Evolutionary conservation across 805 yeast genomes (phyloP).

Genomic region (Candida ficus): DNA sequence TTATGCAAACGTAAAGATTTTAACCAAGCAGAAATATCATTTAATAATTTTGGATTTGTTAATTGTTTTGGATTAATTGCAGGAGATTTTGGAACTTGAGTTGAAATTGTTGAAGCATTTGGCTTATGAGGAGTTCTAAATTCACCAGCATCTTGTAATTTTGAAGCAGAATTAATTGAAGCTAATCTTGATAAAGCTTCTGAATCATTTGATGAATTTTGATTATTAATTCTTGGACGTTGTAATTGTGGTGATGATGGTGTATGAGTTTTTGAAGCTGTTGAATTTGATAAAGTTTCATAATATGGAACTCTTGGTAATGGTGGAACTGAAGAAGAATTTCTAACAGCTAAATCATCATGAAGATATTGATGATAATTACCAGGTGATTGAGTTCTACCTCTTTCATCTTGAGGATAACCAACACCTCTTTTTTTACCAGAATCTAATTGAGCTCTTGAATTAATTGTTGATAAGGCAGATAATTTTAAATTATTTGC

Average conservation of each 20-base stretch:
- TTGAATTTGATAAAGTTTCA: conserved; percentile 11
- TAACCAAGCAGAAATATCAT: conserved; percentile 89
- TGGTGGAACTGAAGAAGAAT: conserved; percentile 23
- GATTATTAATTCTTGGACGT: background rate
- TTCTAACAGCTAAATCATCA: conserved; percentile 9
- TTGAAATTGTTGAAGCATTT: background rate
- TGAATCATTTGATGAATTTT: conserved; percentile 1
- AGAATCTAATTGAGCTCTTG: conserved; percentile 40
- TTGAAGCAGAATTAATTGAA: conserved; percentile 18
- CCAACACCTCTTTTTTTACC: conserved; percentile 23
- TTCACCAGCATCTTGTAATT: conserved; percentile 12
- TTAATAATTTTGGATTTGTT: conserved; percentile 49
- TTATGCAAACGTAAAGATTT: conserved; percentile 87
- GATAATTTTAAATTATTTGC: conserved; percentile 53
- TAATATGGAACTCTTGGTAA: conserved; percentile 22
- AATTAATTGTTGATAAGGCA: conserved; percentile 61
- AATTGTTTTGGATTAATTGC: conserved; percentile 46
- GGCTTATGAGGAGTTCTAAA: conserved; percentile 11
- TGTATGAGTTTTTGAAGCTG: conserved; percentile 3
- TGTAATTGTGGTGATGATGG: conserved; percentile 1
- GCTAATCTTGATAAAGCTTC: conserved; percentile 19
- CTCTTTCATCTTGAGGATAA: conserved; percentile 11
- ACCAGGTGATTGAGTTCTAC: conserved; percentile 11
- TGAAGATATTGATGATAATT: background rate
- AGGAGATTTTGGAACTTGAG: conserved; percentile 31